Conservation (phyloP, 2,329 filamentous ascomycete genomes). For the Metarhizium guizhouense region DNA sequence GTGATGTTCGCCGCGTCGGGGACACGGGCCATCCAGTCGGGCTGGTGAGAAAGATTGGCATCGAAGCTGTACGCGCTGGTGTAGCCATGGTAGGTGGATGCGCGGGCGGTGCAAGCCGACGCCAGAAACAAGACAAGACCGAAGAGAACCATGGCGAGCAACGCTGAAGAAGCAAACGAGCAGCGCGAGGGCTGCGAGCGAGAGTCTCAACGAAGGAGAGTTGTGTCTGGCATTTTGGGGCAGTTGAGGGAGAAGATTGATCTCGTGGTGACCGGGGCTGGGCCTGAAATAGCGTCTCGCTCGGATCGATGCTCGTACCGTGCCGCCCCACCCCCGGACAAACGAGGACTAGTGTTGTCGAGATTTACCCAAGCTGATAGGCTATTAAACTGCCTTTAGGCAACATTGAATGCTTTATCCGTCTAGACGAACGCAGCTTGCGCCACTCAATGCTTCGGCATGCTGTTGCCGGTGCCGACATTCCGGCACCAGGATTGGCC, state of each 20-base stretch:
- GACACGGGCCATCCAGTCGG: constrained; percentile 34
- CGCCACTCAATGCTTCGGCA: too few species aligned
- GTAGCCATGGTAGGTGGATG: constrained; percentile 16
- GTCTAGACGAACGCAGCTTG: too few species aligned
- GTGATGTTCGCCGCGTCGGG: constrained; percentile 31
- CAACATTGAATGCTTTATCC: too few species aligned
- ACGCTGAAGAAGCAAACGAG: neutral
- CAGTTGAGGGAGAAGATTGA: neutral
- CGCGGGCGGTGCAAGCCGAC: neutral
- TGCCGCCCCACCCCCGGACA: too few species aligned
- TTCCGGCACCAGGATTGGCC: too few species aligned
- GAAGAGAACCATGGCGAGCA: neutral
- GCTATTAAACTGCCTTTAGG: too few species aligned
- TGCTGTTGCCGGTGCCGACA: too few species aligned
- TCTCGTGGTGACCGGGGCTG: neutral
- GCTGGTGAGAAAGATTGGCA: constrained; percentile 20
- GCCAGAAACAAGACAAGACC: neutral
- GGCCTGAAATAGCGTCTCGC: too few species aligned
- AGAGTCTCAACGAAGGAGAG: neutral
- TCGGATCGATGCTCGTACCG: too few species aligned
- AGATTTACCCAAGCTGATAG: too few species aligned
- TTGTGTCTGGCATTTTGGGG: too few species aligned
- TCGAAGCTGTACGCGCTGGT: constrained; percentile 32
- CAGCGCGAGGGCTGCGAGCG: neutral
- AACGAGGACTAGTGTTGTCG: too few species aligned